Evolutionary conservation across 2,329 filamentous ascomycete species (phyloP).

Genomic region (Amauroascus verrucosus): DNA sequence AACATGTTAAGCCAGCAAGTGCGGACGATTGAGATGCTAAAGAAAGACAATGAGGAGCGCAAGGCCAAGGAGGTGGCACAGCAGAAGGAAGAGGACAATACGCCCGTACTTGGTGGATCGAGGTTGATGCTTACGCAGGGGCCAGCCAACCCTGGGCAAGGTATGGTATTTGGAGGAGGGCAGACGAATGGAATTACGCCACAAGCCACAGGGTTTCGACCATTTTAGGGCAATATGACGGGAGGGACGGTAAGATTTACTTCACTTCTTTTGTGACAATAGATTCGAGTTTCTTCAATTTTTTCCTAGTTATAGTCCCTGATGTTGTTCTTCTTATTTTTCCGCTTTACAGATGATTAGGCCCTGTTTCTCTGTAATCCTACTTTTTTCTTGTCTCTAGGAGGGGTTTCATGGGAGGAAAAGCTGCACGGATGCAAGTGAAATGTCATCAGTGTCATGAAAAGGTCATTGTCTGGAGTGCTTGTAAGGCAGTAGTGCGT

Average conservation of each 20-base stretch:
- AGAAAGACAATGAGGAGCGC: slow-evolving; percentile 92
- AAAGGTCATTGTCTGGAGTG: too few relatives aligned
- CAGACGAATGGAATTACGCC: slow-evolving; percentile 83
- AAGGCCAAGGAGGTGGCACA: slow-evolving; percentile 62
- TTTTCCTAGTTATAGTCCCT: not conserved
- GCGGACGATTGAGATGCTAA: slow-evolving; percentile 69
- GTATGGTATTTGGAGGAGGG: slow-evolving; percentile 51
- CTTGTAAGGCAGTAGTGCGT: too few relatives aligned
- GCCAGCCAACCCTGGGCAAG: slow-evolving; percentile 47
- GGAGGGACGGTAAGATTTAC: not conserved
- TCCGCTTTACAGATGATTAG: not conserved
- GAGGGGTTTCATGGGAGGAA: not conserved
- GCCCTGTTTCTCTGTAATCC: too few relatives aligned
- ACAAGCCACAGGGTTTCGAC: slow-evolving; percentile 68
- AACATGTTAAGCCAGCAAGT: slow-evolving; percentile 91
- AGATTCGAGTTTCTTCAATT: not conserved
- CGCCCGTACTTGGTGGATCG: slow-evolving; percentile 78
- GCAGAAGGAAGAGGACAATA: slow-evolving; percentile 84
- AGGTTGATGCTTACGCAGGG: slow-evolving; percentile 95
- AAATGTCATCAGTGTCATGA: too few relatives aligned
- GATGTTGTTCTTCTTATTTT: not conserved
- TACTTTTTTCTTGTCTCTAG: too few relatives aligned
- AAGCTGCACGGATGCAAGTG: not conserved
- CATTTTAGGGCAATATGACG: slow-evolving; percentile 34
- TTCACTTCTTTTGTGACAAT: not conserved